These are phyloP conservation scores for Chondrus crispus DNA, from an alignment of 23 red algal species.

Conservation along the genomic window DNA sequence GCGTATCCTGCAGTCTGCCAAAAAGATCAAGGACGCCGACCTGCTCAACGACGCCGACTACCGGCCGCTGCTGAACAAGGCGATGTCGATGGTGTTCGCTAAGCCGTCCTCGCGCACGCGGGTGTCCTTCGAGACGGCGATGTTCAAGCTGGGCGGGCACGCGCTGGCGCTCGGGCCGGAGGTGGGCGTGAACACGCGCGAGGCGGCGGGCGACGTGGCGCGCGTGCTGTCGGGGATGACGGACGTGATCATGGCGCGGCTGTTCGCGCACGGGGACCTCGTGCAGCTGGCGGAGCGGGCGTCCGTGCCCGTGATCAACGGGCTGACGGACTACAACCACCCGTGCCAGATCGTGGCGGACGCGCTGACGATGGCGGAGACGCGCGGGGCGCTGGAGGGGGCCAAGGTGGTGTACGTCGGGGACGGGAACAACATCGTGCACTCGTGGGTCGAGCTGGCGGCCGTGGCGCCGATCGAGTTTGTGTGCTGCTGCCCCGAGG, in stretches of 20 bases:
- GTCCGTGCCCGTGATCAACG: constrained; percentile 96
- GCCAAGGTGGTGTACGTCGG: constrained; percentile 95
- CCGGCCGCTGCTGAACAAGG: constrained; percentile 52
- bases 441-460: constrained; percentile 97
- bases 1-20: constrained; percentile 33
- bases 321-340: constrained; percentile 97
- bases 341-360: constrained; percentile 98
- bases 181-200: constrained; percentile 89
- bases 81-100: constrained; percentile 97
- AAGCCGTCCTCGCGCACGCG: constrained; percentile 91
- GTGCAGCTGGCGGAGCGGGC: constrained; percentile 72
- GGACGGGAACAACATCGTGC: constrained; percentile 99
- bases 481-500: constrained; percentile 85
- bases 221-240: constrained; percentile 91
- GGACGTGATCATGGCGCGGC: constrained; percentile 98
- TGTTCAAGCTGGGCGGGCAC: constrained; percentile 87
- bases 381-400: constrained; percentile 71
- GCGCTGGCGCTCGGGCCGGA: constrained; percentile 90
- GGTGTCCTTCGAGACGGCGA: constrained; percentile 95
- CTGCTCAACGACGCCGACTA: constrained; percentile 40
- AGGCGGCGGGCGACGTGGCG: constrained; percentile 88
- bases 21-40: constrained; percentile 33
- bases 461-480: constrained; percentile 66
- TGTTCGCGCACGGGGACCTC: constrained; percentile 86
- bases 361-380: constrained; percentile 90